A percentile compares a stretch with the other conserved stretches of the same genome.
Evolutionary conservation across 331 rosid genomes (phyloP).

Genomic region (Quercus lobata): DNA sequence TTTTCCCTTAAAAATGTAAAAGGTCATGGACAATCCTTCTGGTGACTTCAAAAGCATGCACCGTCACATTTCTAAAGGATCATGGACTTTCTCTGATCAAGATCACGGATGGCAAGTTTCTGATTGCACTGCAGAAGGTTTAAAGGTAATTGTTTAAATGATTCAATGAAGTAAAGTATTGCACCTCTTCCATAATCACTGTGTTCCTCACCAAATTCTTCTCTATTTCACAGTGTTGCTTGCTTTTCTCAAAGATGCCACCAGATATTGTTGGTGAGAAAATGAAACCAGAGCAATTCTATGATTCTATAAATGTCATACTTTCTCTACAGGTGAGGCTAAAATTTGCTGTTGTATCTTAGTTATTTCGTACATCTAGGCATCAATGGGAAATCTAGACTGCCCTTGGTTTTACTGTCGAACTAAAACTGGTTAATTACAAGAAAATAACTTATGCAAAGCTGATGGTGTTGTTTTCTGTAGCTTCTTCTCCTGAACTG

Average conservation of each 20-base stretch:
- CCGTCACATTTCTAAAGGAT: slow-evolving; percentile 80
- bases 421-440: too few species aligned
- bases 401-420: neutral
- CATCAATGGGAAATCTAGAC: neutral
- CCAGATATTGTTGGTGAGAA: slow-evolving; percentile 59
- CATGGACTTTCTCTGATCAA: slow-evolving; percentile 87
- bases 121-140: slow-evolving; percentile 69
- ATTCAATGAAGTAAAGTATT: neutral
- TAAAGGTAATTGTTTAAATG: slow-evolving; percentile 34
- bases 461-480: too few species aligned
- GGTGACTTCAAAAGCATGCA: slow-evolving; percentile 51
- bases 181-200: neutral
- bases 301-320: slow-evolving; percentile 55
- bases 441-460: too few species aligned
- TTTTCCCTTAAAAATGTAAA: neutral
- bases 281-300: slow-evolving; percentile 57
- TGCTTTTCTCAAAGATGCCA: slow-evolving; percentile 47
- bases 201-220: neutral
- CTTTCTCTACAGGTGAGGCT: slow-evolving; percentile 60
- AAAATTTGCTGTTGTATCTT: neutral
- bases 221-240: slow-evolving; percentile 50
- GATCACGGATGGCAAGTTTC: slow-evolving; percentile 89
- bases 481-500: too few species aligned
- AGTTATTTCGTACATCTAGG: too few species aligned
- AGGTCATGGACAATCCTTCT: slow-evolving; percentile 48